Evolutionary conservation across 176 grass and related monocot species (phyloP).

Genomic region (Guadua angustifolia): DNA sequence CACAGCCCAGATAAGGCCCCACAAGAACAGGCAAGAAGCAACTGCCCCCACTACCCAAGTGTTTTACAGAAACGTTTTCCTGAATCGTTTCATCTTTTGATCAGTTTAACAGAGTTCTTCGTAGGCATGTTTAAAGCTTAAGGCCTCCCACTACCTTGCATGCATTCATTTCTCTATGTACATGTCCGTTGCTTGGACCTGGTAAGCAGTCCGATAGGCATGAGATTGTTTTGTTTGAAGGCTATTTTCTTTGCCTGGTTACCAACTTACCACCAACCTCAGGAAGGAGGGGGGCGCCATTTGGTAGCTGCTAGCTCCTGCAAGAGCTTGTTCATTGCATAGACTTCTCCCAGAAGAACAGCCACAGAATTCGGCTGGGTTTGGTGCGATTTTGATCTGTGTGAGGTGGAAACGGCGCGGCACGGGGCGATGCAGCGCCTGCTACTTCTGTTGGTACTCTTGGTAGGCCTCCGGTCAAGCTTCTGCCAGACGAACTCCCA

Average conservation of each 20-base stretch:
- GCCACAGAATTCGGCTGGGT: neutral
- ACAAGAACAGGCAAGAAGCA: conserved; percentile 2
- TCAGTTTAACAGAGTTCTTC: conserved; percentile 44
- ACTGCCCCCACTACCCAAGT: conserved; percentile 14
- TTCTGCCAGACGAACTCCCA: conserved; percentile 60
- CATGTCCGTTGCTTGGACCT: conserved; percentile 38
- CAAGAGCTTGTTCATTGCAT: conserved; percentile 25
- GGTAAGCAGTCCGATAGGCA: conserved; percentile 10
- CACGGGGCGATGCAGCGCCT: conserved; percentile 40
- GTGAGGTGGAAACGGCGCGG: neutral
- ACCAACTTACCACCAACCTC: conserved; percentile 5
- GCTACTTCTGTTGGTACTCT: conserved; percentile 62
- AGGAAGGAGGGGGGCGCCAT: conserved; percentile 8
- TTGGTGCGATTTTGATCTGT: conserved; percentile 1
- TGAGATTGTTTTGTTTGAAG: no score
- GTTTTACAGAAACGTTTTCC: neutral
- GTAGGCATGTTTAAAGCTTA: conserved; percentile 24
- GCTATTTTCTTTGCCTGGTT: neutral
- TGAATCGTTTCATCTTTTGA: conserved; percentile 33
- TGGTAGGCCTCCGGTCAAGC: conserved; percentile 43
- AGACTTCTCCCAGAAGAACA: conserved; percentile 27
- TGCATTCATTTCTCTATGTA: conserved; percentile 9
- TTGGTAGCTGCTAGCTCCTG: conserved; percentile 31
- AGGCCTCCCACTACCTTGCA: neutral
- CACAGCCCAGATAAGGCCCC: neutral